Evolutionary conservation across 345 rosid species (phyloP).

Genomic region (Syzygium aqueum): DNA sequence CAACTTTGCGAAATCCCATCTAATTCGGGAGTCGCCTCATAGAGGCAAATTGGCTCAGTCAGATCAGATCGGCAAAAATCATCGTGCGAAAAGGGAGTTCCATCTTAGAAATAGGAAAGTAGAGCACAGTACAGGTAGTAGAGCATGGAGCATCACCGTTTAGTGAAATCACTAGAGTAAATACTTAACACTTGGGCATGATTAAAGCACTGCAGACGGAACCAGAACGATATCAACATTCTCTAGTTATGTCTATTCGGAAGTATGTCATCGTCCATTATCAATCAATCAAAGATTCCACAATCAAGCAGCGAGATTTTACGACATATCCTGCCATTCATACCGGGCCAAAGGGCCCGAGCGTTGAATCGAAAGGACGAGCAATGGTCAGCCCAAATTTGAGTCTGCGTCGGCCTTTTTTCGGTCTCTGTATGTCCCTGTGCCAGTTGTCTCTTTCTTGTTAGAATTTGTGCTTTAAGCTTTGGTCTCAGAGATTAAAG

Average conservation of each 20-base stretch:
- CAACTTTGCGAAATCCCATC: background rate
- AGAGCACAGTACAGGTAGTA: background rate
- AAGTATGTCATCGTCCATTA: background rate
- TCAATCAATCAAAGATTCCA: background rate
- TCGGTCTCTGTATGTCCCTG: background rate
- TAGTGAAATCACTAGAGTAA: background rate
- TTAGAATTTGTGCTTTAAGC: background rate
- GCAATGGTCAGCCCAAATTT: background rate
- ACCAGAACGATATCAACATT: background rate
- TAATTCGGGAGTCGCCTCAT: rapidly evolving
- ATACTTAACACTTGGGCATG: background rate
- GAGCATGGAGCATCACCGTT: background rate
- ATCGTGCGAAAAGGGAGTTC: background rate
- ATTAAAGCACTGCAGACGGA: background rate
- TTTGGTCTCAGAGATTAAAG: background rate
- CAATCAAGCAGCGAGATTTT: background rate
- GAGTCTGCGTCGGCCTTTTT: background rate
- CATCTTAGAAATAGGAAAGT: background rate
- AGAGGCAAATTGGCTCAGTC: background rate
- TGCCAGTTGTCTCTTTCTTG: background rate
- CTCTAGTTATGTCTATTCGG: background rate
- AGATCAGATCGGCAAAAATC: background rate
- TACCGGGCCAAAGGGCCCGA: background rate
- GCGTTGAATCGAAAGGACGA: background rate
- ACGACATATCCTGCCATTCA: background rate